Evolutionary conservation across 2,329 filamentous ascomycete genomes (phyloP).

Genomic region (Colletotrichum incanum): DNA sequence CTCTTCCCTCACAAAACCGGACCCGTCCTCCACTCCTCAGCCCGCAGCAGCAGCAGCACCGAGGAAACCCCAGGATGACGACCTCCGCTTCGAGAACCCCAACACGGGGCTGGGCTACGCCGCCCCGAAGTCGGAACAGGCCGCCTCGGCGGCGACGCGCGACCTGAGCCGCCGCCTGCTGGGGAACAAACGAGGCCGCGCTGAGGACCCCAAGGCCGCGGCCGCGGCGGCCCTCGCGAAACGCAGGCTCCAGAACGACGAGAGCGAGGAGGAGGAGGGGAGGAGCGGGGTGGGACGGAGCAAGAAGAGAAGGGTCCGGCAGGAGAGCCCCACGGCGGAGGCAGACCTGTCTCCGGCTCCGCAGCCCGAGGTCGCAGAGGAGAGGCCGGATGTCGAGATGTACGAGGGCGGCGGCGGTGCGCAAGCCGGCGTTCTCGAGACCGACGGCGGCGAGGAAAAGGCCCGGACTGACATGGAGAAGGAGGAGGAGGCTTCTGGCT

Average conservation of each 20-base stretch:
- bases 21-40: not conserved
- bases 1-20: conserved; percentile 42
- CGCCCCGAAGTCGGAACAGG: conserved; percentile 46
- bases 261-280: conserved; percentile 55
- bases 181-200: conserved; percentile 44
- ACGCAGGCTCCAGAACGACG: conserved; percentile 41
- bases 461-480: not conserved
- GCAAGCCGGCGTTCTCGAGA: not conserved
- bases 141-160: conserved; percentile 47
- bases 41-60: not conserved
- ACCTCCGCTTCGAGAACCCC: conserved; percentile 44
- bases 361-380: not conserved
- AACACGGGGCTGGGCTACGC: conserved; percentile 62
- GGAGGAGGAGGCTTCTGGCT: not conserved
- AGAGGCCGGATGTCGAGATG: not conserved
- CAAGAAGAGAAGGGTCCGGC: conserved; percentile 50
- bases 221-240: conserved; percentile 33
- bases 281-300: conserved; percentile 57
- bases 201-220: conserved; percentile 36
- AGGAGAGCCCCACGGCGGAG: conserved; percentile 23
- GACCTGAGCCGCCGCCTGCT: conserved; percentile 52
- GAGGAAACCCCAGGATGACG: conserved; percentile 35
- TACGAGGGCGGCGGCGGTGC: conserved; percentile 16
- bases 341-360: not conserved
- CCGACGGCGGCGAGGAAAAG: not conserved